Evolutionary conservation across 495 filamentous ascomycete species (phyloP).

Genomic region (Podospora comata): DNA sequence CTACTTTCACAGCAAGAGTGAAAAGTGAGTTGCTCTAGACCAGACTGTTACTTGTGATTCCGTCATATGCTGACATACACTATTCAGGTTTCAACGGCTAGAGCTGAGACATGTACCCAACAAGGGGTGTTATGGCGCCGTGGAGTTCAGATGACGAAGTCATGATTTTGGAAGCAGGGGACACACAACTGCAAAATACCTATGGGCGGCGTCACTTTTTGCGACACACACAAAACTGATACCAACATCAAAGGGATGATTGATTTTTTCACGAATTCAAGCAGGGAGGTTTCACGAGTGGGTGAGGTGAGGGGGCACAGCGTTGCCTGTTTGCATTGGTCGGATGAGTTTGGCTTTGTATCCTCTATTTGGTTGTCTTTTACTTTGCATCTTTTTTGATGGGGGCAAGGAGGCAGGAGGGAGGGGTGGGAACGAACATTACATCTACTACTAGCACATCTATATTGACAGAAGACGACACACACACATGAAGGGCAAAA

Average conservation of each 20-base stretch:
- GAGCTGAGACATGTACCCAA: conserved; percentile 85
- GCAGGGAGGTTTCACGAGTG: not conserved
- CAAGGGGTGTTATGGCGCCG: conserved; percentile 76
- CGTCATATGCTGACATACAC: conserved; percentile 5
- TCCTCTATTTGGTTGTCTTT: not conserved
- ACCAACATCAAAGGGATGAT: not conserved
- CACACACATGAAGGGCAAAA: not conserved
- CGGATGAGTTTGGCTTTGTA: conserved; percentile 1
- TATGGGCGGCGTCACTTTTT: not conserved
- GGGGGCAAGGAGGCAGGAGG: not conserved
- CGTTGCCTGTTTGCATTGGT: not conserved
- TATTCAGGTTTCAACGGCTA: conserved; percentile 78
- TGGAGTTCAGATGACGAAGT: conserved; percentile 81
- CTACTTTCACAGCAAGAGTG: conserved; percentile 96
- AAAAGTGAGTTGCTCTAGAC: conserved; percentile 63
- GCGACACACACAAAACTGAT: not conserved
- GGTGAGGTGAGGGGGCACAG: not conserved
- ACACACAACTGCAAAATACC: not conserved
- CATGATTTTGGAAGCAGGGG: not conserved
- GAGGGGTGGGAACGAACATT: not conserved
- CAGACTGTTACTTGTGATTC: not conserved
- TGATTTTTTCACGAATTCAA: not conserved
- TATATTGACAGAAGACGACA: not conserved
- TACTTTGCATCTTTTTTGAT: not conserved
- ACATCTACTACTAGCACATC: not conserved